phyloP scores from a whole-genome alignment of 495 filamentous ascomycete genomes.

The Penicillium riverlandense region DNA sequence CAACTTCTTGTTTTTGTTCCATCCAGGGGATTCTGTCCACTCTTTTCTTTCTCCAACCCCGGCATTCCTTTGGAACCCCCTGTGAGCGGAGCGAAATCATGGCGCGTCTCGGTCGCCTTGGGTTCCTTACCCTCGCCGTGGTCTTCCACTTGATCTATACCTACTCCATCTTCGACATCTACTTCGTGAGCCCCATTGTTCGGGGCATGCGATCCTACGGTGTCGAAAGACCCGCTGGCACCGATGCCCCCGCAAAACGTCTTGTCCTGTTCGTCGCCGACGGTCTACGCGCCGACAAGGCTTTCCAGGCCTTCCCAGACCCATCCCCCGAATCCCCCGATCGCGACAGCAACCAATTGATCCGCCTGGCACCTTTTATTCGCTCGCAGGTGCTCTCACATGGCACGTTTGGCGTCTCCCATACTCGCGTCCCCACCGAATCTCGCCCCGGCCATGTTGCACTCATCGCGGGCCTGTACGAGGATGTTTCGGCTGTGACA shows the following conservation, averaged over 20 bases:
- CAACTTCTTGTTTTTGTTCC: background rate
- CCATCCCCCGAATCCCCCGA: slow-evolving; percentile 62
- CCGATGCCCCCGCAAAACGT: slow-evolving; percentile 76
- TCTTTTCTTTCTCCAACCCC: slow-evolving; percentile 5
- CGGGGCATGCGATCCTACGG: slow-evolving; percentile 83
- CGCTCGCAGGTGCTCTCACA: slow-evolving; percentile 79
- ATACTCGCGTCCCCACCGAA: slow-evolving; percentile 96
- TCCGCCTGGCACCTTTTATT: slow-evolving; percentile 87
- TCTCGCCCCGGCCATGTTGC: slow-evolving; percentile 97
- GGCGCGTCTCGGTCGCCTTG: slow-evolving; percentile 74
- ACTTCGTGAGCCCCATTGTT: slow-evolving; percentile 97
- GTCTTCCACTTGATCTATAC: slow-evolving; percentile 94
- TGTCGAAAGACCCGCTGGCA: slow-evolving; percentile 52
- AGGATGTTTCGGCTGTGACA: slow-evolving; percentile 95
- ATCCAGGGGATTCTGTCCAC: slow-evolving; percentile 12
- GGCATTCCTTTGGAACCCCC: background rate
- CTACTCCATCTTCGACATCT: slow-evolving; percentile 97
- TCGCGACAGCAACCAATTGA: slow-evolving; percentile 46
- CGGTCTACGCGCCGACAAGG: slow-evolving; percentile 94
- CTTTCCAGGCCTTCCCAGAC: slow-evolving; percentile 89
- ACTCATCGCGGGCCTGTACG: slow-evolving; percentile 93
- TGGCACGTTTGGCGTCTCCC: slow-evolving; percentile 98
- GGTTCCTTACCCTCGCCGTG: slow-evolving; percentile 86
- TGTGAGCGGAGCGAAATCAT: slow-evolving; percentile 39
- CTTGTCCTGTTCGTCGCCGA: slow-evolving; percentile 97